A percentile compares a stretch with the other conserved stretches of the same genome.
These are phyloP conservation scores for Phytopythium aichiense DNA, from an alignment of 352 stramenopile species.

Conservation along the genomic window DNA sequence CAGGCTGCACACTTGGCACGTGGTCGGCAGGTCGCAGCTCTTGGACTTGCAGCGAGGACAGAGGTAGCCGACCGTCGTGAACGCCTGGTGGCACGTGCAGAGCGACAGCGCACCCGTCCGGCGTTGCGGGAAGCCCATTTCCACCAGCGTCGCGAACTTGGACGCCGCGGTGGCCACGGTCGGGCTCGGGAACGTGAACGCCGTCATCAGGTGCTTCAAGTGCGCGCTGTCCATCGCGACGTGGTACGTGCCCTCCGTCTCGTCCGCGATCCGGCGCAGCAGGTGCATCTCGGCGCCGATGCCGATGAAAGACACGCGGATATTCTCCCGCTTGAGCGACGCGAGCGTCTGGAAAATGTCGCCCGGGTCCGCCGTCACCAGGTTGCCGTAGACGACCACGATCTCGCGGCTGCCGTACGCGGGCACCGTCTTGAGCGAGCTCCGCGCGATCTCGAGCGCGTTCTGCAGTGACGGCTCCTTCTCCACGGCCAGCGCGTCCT, in stretches of 20 bases:
- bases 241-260: slow-evolving; percentile 92
- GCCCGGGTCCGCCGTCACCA: slow-evolving; percentile 95
- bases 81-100: slow-evolving; percentile 82
- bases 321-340: slow-evolving; percentile 84
- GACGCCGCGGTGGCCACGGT: slow-evolving; percentile 67
- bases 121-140: slow-evolving; percentile 84
- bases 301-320: slow-evolving; percentile 92
- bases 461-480: slow-evolving; percentile 92
- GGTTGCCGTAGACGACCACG: slow-evolving; percentile 92
- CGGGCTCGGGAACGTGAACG: slow-evolving; percentile 93
- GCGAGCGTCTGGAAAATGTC: slow-evolving; percentile 94
- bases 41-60: slow-evolving; percentile 94
- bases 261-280: slow-evolving; percentile 81
- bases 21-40: slow-evolving; percentile 93
- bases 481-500: slow-evolving; percentile 53
- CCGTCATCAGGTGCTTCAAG: slow-evolving; percentile 89
- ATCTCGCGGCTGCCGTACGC: slow-evolving; percentile 88
- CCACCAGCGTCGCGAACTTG: slow-evolving; percentile 71
- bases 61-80: slow-evolving; percentile 89
- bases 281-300: slow-evolving; percentile 94
- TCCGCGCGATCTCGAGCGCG: slow-evolving; percentile 85
- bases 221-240: slow-evolving; percentile 93
- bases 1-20: slow-evolving; percentile 96
- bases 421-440: slow-evolving; percentile 88
- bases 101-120: slow-evolving; percentile 72